phyloP scores from a whole-genome alignment of 495 filamentous ascomycete genomes.

The Chaetomium cochliodes region DNA sequence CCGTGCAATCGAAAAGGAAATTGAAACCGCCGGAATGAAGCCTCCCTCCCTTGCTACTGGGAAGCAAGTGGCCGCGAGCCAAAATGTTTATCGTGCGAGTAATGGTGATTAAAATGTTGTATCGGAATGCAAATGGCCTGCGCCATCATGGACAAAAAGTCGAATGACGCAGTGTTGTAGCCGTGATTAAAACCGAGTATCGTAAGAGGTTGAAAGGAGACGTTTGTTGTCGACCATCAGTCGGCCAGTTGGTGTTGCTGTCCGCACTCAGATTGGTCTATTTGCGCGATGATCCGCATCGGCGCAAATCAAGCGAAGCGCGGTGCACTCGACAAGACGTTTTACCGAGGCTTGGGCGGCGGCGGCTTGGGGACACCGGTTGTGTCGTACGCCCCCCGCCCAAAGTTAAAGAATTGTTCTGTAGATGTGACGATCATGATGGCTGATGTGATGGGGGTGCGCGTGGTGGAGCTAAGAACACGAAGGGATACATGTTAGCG shows the following conservation, averaged over 20 bases:
- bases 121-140: constrained; percentile 37
- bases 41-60: constrained; percentile 37
- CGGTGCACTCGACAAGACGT: constrained; percentile 1
- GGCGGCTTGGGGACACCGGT: constrained; percentile 57
- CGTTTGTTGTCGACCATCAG: constrained; percentile 4
- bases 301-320: constrained; percentile 27
- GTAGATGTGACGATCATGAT: constrained; percentile 51
- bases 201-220: constrained; percentile 17
- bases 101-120: constrained; percentile 45
- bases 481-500: constrained; percentile 31
- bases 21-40: constrained; percentile 29
- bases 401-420: constrained; percentile 49
- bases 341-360: constrained; percentile 53
- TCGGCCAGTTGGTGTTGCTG: constrained; percentile 2
- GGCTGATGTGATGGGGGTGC: constrained; percentile 19
- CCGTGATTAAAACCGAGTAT: constrained; percentile 35
- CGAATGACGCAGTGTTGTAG: constrained; percentile 27
- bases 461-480: constrained; percentile 22
- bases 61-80: constrained; percentile 45
- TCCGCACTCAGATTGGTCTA: constrained; percentile 11
- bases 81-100: constrained; percentile 37
- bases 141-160: constrained; percentile 10
- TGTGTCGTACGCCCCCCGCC: constrained; percentile 57
- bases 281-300: constrained; percentile 17
- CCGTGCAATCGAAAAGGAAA: constrained; percentile 33